Base-by-base conservation (phyloP, 305 asterid genomes). In the Solanum hybrid region DNA sequence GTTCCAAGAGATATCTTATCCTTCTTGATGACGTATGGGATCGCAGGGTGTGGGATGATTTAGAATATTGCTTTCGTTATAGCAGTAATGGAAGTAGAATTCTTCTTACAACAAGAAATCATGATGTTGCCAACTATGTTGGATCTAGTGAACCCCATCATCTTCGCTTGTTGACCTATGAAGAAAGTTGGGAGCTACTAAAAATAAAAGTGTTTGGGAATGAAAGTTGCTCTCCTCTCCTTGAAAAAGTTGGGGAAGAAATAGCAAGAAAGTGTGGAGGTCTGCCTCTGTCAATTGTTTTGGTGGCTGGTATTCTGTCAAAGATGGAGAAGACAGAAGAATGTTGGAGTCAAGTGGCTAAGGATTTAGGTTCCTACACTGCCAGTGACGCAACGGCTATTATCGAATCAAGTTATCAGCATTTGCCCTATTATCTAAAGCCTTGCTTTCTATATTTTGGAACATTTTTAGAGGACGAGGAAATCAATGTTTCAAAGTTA, bases 211-310 rank as follows among this genome's bases (percentile, higher is more conserved):
- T 32, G 6, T 32, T 32, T 32, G 89, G 85, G 14, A 51, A 89
- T 7, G 90, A n/a, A 73, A 27, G 29, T 9, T 93, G 91, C 16
- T 89, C 91, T 9, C 4, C 1, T 6, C 79, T 79, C 16, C 24
- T 91, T 11, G 29, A 6, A 35, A 35, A 73, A 8, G 46, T 86
- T 34, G 94, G 93, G 13, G 37, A 11, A 72, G 10, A 76, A 42
- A 90, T 92, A 27, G 90, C 85, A 14, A 26, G 5, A 42, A 82
- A 29, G 64, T 93, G 94, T 64, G 64, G 69, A 56, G 69, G 69
- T 17, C 69, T 17, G 69, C 69, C 0, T 0, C 0, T 56, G 69
- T 56, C 69, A 56, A 56, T 56, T 56, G n/a, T 56, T 6, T 56
- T 56, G 69, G 69, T 56, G 69, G 69, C 69, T 17, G 69, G 24